Evolutionary conservation across 495 filamentous ascomycete genomes (phyloP), one percentile per base, ranked within the genome.

Genomic region (Poronia punctata): DNA sequence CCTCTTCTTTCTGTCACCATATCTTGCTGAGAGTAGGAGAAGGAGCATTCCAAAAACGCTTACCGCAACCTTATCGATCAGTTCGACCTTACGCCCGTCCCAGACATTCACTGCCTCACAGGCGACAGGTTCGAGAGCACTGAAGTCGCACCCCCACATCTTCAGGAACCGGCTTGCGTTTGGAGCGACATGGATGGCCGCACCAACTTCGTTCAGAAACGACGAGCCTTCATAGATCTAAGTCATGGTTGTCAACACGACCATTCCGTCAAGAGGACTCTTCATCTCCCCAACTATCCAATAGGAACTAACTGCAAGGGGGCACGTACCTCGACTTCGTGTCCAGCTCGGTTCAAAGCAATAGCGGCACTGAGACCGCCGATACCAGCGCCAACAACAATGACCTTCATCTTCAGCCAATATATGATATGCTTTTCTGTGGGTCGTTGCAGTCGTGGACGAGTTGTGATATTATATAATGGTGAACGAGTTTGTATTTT

Each of bases 381-480:
- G 24, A 75, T 68, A 18, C 73, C 73, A 29, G 67, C 72, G 10
- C 74, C 74, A 20, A 75, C 63, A 14, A 76, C 61, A 34, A 69
- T 46, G 11, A 75, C 57, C 12, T 70, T 54, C 12, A 76, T 40
- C 10, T 30, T 30, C 4, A 5, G 27, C n/a, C n/a, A n/a, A n/a
- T n/a, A n/a, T n/a, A n/a, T n/a, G n/a, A n/a, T n/a, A n/a, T n/a
- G n/a, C n/a, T n/a, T n/a, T n/a, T n/a, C n/a, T n/a, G n/a, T n/a
- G n/a, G n/a, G n/a, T n/a, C n/a, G n/a, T n/a, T n/a, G n/a, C n/a
- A n/a, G n/a, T n/a, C n/a, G n/a, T n/a, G n/a, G n/a, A n/a, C n/a
- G n/a, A n/a, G n/a, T n/a, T n/a, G n/a, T n/a, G n/a, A n/a, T n/a
- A n/a, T n/a, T n/a, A n/a, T n/a, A n/a, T n/a, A n/a, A n/a, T n/a